These are phyloP conservation scores for Penstemon barbatus DNA, from an alignment of 257 asterid species.

Conservation along the genomic window DNA sequence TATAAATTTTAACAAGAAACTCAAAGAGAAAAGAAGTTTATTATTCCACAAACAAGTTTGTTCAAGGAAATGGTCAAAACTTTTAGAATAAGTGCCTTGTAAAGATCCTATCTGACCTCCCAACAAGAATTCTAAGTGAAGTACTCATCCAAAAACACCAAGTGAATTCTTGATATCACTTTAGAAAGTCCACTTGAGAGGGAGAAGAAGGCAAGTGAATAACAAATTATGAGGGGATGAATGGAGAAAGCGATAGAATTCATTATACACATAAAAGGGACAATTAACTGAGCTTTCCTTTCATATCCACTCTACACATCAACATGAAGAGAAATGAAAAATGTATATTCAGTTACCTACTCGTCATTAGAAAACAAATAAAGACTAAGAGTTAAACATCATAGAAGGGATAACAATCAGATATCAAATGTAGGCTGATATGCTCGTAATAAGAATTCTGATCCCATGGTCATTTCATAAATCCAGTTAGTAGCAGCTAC, in stretches of 20 bases:
- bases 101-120: background rate
- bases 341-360: background rate
- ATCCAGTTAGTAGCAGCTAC: constrained; percentile 33
- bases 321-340: background rate
- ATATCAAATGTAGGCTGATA: background rate
- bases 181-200: constrained; percentile 1
- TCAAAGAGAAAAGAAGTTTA: background rate
- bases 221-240: background rate
- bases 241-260: background rate
- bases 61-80: background rate
- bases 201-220: background rate
- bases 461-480: background rate
- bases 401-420: background rate
- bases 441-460: background rate
- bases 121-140: constrained; percentile 1
- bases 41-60: background rate
- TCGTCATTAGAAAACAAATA: background rate
- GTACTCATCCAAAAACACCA: constrained; percentile 7
- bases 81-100: background rate
- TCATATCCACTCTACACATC: background rate
- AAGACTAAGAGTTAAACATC: background rate
- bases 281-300: background rate
- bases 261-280: background rate
- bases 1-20: background rate
- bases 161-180: constrained; percentile 4